Conservation (phyloP, 2,329 filamentous ascomycete genomes). For the Calonectria pteridis region DNA sequence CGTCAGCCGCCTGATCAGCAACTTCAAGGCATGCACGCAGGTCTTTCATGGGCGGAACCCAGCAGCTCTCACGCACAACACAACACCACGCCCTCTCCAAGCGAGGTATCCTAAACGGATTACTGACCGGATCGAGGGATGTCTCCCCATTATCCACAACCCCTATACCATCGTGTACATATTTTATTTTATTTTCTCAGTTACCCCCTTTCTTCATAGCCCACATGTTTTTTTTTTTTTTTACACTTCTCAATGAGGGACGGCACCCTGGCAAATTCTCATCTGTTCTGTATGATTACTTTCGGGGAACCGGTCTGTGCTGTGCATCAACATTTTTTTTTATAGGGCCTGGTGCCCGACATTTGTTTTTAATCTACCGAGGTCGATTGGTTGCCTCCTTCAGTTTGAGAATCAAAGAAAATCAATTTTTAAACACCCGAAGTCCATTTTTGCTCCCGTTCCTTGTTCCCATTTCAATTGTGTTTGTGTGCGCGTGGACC, state of each 20-base stretch:
- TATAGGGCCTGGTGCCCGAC: constrained; percentile 41
- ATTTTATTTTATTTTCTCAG: constrained; percentile 23
- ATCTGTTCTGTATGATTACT: constrained; percentile 30
- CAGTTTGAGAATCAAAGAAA: constrained; percentile 4
- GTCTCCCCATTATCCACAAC: constrained; percentile 8
- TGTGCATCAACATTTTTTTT: constrained; percentile 29
- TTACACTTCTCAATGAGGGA: constrained; percentile 16
- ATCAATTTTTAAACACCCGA: background rate
- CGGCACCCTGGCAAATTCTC: constrained; percentile 30
- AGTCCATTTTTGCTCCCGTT: background rate
- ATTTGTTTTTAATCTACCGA: constrained; percentile 5
- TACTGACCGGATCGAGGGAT: constrained; percentile 6
- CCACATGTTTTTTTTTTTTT: constrained; percentile 20
- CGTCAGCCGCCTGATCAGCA: constrained; percentile 44
- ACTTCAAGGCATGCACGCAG: constrained; percentile 24
- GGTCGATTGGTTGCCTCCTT: constrained; percentile 15
- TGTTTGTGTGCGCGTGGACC: background rate
- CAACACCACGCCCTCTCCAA: constrained; percentile 17
- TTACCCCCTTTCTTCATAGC: constrained; percentile 22
- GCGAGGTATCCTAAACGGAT: background rate
- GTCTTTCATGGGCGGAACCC: constrained; percentile 21
- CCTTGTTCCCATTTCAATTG: background rate
- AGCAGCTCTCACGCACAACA: constrained; percentile 27
- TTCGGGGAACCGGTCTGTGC: constrained; percentile 27
- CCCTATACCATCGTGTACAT: constrained; percentile 1